Conservation (phyloP, 495 filamentous ascomycete species). For the Aspergillus campestris region DNA sequence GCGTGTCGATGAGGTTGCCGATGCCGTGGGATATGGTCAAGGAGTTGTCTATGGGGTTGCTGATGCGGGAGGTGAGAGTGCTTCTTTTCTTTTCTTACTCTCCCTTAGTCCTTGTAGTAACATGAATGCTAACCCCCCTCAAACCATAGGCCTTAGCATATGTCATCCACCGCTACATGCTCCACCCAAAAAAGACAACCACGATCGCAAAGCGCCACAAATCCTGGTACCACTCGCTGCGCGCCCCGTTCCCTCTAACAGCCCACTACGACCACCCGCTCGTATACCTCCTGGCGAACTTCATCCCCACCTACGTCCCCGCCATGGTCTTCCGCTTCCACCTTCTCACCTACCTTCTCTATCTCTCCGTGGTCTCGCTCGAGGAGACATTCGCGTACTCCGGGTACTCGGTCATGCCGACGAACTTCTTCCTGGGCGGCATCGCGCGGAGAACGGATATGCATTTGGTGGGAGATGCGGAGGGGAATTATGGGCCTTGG, state of each 20-base stretch:
- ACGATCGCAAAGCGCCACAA: constrained; percentile 43
- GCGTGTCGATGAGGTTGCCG: constrained; percentile 49
- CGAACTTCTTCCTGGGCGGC: constrained; percentile 61
- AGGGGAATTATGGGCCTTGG: constrained; percentile 71
- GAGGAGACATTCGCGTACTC: constrained; percentile 72
- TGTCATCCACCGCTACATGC: constrained; percentile 59
- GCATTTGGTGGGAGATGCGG: constrained; percentile 52
- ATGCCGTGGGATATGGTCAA: constrained; percentile 53
- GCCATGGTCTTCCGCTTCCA: constrained; percentile 60
- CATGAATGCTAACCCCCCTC: background rate
- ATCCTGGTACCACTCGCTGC: constrained; percentile 56
- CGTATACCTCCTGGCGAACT: constrained; percentile 58
- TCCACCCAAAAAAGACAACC: constrained; percentile 44
- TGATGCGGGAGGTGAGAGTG: constrained; percentile 45
- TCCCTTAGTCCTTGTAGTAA: background rate
- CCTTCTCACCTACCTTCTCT: constrained; percentile 69
- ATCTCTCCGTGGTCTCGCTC: constrained; percentile 56
- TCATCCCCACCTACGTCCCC: constrained; percentile 67
- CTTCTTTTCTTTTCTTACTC: background rate
- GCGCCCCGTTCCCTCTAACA: constrained; percentile 55
- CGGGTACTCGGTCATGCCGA: constrained; percentile 69
- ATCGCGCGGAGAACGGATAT: constrained; percentile 61
- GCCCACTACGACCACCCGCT: constrained; percentile 76
- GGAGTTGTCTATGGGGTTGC: constrained; percentile 41
- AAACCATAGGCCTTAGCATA: constrained; percentile 45